Conservation (phyloP, 75 land plant genomes). For the Sequoia sempervirens region DNA sequence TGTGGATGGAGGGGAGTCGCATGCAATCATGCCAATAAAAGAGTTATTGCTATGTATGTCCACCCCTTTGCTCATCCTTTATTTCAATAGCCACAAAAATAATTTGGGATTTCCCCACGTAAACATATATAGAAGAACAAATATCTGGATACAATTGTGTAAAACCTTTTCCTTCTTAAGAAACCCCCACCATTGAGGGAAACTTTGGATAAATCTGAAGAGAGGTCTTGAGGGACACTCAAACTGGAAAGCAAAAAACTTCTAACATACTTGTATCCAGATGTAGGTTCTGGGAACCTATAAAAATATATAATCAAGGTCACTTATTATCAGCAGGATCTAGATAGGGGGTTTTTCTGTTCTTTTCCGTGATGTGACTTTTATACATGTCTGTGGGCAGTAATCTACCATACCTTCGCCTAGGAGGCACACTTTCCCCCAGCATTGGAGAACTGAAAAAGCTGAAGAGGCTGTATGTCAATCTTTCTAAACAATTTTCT, state of each 20-base stretch:
- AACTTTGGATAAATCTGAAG: no score
- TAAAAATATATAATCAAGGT: background rate
- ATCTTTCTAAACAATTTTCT: background rate
- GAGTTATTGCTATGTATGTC: conserved; percentile 52
- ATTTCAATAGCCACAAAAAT: background rate
- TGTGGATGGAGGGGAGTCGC: conserved; percentile 64
- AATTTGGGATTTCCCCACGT: background rate
- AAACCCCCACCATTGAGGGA: no score
- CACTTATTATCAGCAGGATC: background rate
- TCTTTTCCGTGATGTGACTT: background rate
- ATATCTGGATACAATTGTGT: no score
- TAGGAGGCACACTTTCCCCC: conserved; percentile 71
- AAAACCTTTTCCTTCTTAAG: no score
- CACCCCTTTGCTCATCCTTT: background rate
- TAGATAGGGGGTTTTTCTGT: background rate
- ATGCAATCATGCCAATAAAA: conserved; percentile 37
- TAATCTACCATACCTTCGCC: conserved; percentile 69
- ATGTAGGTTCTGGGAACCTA: no score
- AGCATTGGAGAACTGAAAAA: conserved; percentile 65
- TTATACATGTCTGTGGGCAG: conserved; percentile 29
- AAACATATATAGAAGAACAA: no score
- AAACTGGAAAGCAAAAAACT: no score
- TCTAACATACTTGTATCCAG: no score
- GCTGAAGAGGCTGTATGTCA: conserved; percentile 72
- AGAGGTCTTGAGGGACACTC: no score